These are phyloP conservation scores for Emmonsia crescens DNA, from an alignment of 2,329 filamentous ascomycete species.

Conservation along the genomic window DNA sequence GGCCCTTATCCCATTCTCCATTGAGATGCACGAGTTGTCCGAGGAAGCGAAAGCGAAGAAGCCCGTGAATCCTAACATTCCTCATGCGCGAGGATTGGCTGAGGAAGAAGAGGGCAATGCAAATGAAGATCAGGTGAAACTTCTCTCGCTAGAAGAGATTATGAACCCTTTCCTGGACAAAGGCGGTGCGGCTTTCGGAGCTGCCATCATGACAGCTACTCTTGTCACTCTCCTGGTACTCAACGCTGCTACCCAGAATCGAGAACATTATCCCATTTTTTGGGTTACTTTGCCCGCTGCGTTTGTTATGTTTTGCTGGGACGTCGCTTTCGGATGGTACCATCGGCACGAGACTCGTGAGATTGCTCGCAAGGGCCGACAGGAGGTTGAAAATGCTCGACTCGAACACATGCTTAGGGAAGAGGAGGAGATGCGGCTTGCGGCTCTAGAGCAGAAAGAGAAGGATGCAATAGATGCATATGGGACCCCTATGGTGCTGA, in stretches of 20 bases:
- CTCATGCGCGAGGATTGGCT: constrained; percentile 46
- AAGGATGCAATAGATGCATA: constrained; percentile 7
- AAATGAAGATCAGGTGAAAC: constrained; percentile 43
- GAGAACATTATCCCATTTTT: constrained; percentile 48
- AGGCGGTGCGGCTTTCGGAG: constrained; percentile 53
- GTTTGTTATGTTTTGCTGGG: constrained; percentile 57
- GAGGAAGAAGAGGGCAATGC: constrained; percentile 41
- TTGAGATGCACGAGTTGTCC: constrained; percentile 58
- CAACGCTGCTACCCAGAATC: constrained; percentile 49
- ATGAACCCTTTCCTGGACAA: constrained; percentile 66
- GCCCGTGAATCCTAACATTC: constrained; percentile 64
- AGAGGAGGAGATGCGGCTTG: constrained; percentile 18
- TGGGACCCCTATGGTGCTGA: constrained; percentile 6
- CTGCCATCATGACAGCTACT: constrained; percentile 54
- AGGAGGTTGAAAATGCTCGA: constrained; percentile 37
- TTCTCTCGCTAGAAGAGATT: constrained; percentile 58
- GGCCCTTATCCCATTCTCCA: constrained; percentile 52
- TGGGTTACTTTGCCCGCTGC: constrained; percentile 61
- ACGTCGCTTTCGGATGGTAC: constrained; percentile 53
- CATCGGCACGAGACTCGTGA: constrained; percentile 52
- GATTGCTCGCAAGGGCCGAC: constrained; percentile 48
- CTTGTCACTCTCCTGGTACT: constrained; percentile 55
- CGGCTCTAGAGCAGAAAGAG: constrained; percentile 8
- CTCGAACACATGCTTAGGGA: constrained; percentile 30
- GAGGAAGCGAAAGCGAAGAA: constrained; percentile 44